Base-by-base conservation (phyloP, 73 alveolate genomes). In the Tetrahymena thermophila region DNA sequence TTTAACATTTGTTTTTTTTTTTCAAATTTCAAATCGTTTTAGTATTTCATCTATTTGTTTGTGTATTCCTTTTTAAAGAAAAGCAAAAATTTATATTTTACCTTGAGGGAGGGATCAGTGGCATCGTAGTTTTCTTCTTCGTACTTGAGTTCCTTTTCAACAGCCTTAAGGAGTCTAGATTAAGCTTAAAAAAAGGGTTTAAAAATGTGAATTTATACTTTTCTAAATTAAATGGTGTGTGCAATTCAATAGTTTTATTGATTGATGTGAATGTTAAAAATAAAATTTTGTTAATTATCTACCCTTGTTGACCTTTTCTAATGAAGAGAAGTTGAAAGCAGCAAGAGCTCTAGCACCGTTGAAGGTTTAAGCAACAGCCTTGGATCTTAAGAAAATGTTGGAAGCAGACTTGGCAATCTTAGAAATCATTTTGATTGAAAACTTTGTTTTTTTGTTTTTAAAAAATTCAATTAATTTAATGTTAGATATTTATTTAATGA, bases 61-160 rank as follows among this genome's bases (percentile, higher is more conserved):
- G 1, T 44, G 9, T 17, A 1, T 50, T 15, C 44, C 10, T 40
- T 40, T 40, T 40, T 40, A 40, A 40, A 40, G 44, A 50, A 50
- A 50, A 19, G 31, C 23, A 5, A 14, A 5, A 11, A 44, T 50
- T 50, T 50, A 50, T 1, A 11, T 50, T 71, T 71, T 71, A 71
- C 89, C 89, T 35, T 21, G 44, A 93, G 95, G 40, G 97, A 34
- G 2, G 71, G 93, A 50, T 95, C 97, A 34, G 83, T 11, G 10
- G 34, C 85, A 19, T 43, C 97, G 94, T 95, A 95, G 85, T 95
- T 95, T 34, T 94, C 44, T 57, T 95, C 94, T 40, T 95, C 97
- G 40, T 89, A 95, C 93, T 95, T 95, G 34, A 85, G 57, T 55
- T 95, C 97, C 83, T 85, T 95, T 93, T 95, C 97, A 89, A 95